Base-by-base conservation (phyloP, 2,329 filamentous ascomycete genomes). In the Penicillium brasilianum region DNA sequence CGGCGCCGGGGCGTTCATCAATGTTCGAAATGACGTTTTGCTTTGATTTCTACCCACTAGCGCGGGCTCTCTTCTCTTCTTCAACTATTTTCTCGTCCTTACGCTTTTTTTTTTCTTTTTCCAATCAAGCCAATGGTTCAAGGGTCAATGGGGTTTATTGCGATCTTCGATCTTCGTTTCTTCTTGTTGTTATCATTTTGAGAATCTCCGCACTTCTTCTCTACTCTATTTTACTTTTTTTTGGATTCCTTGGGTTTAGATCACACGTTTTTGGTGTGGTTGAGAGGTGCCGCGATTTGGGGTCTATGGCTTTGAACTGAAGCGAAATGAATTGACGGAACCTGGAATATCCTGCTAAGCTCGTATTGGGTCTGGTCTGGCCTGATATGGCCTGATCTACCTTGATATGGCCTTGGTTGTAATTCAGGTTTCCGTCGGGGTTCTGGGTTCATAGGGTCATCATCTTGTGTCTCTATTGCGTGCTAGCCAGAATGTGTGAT, bases 1-100 rank as follows among this genome's bases (percentile, higher is more conserved):
- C 59, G 90, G 92, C 34, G 84, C 90, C 11, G 93, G 91, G 39
- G 89, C 92, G 32, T 93, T 98, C 75, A 85, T 97, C 69, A 94
- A 90, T 76, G 83, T 91, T 60, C 75, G 81, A 60, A 79, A 82
- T 69, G 84, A 85, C 66, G 76, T 77, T 73, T 68, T 78, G 62
- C 69, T 72, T 70, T 77, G 65, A 74, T 22, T 39, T 30, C 9
- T 11, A 3, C 16, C 25, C 14, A 32, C 18, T 11, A 54, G 58
- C 58, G 60, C 34, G 52, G 43, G 16, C n/a, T 30, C 36, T 14
- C n/a, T 36, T n/a, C 49, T 41, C 43, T 2, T 8, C 10, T 13
- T 22, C 9, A n/a, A 9, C 2, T 49, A 11, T 11, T n/a, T 30
- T 6, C 4, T 49, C 28, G 4, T 30, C 44, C 25, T 20, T 36